Percentiles rank a stretch among this genome's conserved stretches.
Conservation (phyloP, 805 yeast species). For the Priceomyces haplophilus region DNA sequence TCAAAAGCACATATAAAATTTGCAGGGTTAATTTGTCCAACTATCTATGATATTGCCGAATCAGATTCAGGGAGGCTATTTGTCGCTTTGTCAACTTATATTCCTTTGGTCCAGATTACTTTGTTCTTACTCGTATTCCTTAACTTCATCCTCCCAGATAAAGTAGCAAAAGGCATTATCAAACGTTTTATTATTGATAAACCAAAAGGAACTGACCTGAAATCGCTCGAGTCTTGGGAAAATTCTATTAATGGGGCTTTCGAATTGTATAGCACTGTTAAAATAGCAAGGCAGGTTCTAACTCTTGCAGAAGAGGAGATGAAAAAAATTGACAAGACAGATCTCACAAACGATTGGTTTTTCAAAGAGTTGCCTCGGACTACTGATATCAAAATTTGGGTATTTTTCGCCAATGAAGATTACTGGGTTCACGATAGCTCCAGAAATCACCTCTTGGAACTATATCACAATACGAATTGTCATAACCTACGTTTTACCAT, state of each 20-base stretch:
- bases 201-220: slow-evolving; percentile 16
- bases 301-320: slow-evolving; percentile 61
- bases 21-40: slow-evolving; percentile 67
- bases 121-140: slow-evolving; percentile 22
- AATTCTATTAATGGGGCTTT: slow-evolving; percentile 43
- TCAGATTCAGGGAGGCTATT: slow-evolving; percentile 34
- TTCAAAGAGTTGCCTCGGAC: slow-evolving; percentile 26
- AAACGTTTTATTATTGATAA: slow-evolving; percentile 21
- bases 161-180: slow-evolving; percentile 20
- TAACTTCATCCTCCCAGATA: slow-evolving; percentile 23
- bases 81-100: slow-evolving; percentile 19
- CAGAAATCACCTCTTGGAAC: slow-evolving; percentile 40
- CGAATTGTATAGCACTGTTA: slow-evolving; percentile 38
- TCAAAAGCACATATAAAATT: slow-evolving; percentile 33
- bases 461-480: slow-evolving; percentile 26
- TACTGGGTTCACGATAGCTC: slow-evolving; percentile 63
- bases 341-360: slow-evolving; percentile 49
- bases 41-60: slow-evolving; percentile 58
- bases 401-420: slow-evolving; percentile 56
- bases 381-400: slow-evolving; percentile 42
- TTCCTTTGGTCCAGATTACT: slow-evolving; percentile 25
- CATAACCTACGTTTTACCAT: slow-evolving; percentile 31
- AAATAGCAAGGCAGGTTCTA: slow-evolving; percentile 52
- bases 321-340: slow-evolving; percentile 46
- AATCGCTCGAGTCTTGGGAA: slow-evolving; percentile 26